Evolutionary conservation across 352 stramenopile genomes (phyloP).

Genomic region (Peronosclerospora sorghi): DNA sequence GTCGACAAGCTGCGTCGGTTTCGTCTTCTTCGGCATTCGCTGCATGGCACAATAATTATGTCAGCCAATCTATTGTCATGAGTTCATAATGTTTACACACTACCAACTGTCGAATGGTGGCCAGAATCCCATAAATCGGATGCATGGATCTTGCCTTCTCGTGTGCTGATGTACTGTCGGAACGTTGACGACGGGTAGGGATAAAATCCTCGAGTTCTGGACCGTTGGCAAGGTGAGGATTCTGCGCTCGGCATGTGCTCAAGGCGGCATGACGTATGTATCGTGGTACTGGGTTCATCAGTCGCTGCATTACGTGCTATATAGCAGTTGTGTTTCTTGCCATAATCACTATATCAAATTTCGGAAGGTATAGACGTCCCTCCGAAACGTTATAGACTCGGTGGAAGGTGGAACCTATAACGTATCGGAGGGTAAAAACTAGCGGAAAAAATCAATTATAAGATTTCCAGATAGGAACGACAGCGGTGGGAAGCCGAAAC

Average conservation of each 20-base stretch:
- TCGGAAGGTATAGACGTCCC: no score
- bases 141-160: conserved; percentile 18
- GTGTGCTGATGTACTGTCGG: not conserved
- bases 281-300: conserved; percentile 1
- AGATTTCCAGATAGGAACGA: no score
- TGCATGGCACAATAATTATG: not conserved
- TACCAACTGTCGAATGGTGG: conserved; percentile 25
- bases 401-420: no score
- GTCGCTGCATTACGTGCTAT: conserved; percentile 11
- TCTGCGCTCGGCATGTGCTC: conserved; percentile 21
- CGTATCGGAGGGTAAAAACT: no score
- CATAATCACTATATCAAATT: no score
- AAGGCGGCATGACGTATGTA: conserved; percentile 3
- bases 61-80: not conserved
- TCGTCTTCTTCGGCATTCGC: conserved; percentile 7
- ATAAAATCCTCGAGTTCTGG: conserved; percentile 31
- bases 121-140: conserved; percentile 31
- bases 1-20: conserved; percentile 49
- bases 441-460: no score
- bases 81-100: not conserved
- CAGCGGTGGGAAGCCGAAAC: no score
- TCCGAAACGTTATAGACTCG: no score
- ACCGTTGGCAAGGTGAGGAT: conserved; percentile 19
- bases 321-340: no score
- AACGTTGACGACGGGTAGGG: not conserved